Evolutionary conservation across 352 stramenopile species (phyloP), one percentile per base, ranked within the genome.

Genomic region (Globisporangium orthogonon): DNA sequence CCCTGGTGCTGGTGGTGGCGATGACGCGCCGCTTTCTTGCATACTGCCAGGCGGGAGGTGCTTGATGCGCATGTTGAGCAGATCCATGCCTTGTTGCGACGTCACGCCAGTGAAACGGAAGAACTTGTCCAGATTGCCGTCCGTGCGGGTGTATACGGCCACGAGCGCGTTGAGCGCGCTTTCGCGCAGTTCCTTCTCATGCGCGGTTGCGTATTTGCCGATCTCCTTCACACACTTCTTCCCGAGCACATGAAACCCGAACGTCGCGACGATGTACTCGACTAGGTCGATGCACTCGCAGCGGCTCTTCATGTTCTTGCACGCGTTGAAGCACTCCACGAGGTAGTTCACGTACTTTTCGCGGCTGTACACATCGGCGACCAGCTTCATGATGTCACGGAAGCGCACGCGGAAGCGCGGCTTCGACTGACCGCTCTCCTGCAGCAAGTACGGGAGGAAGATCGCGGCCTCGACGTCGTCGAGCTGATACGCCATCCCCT

Each of bases 221-320:
- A 94, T 72, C 46, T 95, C 86, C 56, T 87, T 91, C 9, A 94
- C 70, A 30, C 71, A 82, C 33, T 82, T 85, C 46, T 87, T 88
- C 18, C 86, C 83, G 10, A 93, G 58, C 14, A 79, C 58, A 4
- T 85, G 76, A 14, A 87, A 74, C 0, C 83, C 83, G 23, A 86
- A 70, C 13, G 61, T 64, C 13, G 74, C 73, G 11, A 89, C 76
- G 43, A 95, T 86, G 39, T 82, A 86, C 66, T 93, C 83, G 14
- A 93, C 62, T 40, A 92, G 52, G 58, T 92, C 82, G 29, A 95
- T 87, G 59, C 86, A 95, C 51, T 91, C 83, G 45, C 77, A 91
- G 14, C 83, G 77, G 51, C 83, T 95, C 43, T 91, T 90, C 62
- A 84, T 91, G 59, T 94, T 95, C 64, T 94, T 95, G 10, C 79